phyloP scores from a whole-genome alignment of 257 asterid genomes.

The Lithospermum erythrorhizon region DNA sequence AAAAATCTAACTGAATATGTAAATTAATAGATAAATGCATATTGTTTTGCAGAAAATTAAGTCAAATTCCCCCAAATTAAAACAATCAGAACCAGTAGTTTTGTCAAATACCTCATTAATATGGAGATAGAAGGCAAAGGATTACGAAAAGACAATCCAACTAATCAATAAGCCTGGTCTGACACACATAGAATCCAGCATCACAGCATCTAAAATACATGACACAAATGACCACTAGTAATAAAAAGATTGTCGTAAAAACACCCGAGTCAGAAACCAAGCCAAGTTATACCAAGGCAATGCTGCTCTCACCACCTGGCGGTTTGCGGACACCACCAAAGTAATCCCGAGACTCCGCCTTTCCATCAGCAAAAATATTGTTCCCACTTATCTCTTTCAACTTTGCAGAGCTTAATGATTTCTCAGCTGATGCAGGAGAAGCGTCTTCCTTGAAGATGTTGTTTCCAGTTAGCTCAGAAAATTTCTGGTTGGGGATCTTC shows the following conservation, averaged over 20 bases:
- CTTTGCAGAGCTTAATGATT: slow-evolving; percentile 86
- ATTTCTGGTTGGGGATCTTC: slow-evolving; percentile 88
- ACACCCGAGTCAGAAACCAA: slow-evolving; percentile 42
- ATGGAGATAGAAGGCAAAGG: slow-evolving; percentile 8
- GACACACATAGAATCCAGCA: slow-evolving; percentile 21
- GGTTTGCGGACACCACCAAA: slow-evolving; percentile 99
- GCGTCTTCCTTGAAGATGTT: slow-evolving; percentile 82
- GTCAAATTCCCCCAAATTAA: too few relatives aligned
- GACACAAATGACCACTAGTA: slow-evolving; percentile 16
- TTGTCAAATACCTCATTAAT: slow-evolving; percentile 8
- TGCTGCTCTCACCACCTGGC: slow-evolving; percentile 99
- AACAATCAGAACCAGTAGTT: too few relatives aligned
- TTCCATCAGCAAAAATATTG: slow-evolving; percentile 85
- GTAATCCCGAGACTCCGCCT: slow-evolving; percentile 84
- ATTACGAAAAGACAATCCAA: slow-evolving; percentile 18
- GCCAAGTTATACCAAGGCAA: slow-evolving; percentile 64
- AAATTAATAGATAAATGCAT: too few relatives aligned
- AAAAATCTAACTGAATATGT: too few relatives aligned
- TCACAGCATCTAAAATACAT: slow-evolving; percentile 19
- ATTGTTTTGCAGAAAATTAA: too few relatives aligned
- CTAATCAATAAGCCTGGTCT: slow-evolving; percentile 19
- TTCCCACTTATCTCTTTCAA: slow-evolving; percentile 92
- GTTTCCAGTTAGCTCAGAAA: slow-evolving; percentile 78
- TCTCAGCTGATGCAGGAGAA: slow-evolving; percentile 65
- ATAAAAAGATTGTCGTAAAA: slow-evolving; percentile 14